A percentile compares a stretch with the other conserved stretches of the same genome.
Conservation (phyloP, 176 grass and related monocot genomes). For the Thinopyrum elongatum region DNA sequence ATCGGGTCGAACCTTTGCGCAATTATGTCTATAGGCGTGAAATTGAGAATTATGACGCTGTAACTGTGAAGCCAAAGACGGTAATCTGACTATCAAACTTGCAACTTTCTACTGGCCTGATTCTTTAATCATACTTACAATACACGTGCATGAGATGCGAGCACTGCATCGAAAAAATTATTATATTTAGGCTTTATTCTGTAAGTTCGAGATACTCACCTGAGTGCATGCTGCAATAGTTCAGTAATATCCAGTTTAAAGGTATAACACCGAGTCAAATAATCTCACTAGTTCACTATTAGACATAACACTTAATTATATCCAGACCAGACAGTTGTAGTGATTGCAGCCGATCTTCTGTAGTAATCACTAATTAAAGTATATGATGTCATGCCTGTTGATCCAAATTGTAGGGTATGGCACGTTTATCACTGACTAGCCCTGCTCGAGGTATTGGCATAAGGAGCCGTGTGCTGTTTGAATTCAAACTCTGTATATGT, state of each 20-base stretch:
- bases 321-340: no score
- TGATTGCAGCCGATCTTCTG: background rate
- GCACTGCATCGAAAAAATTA: no score
- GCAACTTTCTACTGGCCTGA: background rate
- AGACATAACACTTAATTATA: no score
- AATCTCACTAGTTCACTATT: no score
- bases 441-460: conserved; percentile 25
- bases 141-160: no score
- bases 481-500: conserved; percentile 9
- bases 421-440: background rate
- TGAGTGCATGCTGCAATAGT: background rate
- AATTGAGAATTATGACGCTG: conserved; percentile 21
- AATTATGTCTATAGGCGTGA: conserved; percentile 33
- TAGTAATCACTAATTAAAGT: background rate
- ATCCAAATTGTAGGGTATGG: conserved; percentile 3
- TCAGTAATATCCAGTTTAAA: no score
- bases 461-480: conserved; percentile 6
- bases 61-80: background rate
- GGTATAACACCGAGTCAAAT: no score
- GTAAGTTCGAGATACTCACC: background rate
- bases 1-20: conserved; percentile 25
- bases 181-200: background rate
- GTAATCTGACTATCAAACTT: background rate
- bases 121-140: background rate
- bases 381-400: background rate